Conservation (phyloP, 805 yeast genomes). For the Kodamaea leandrae region DNA sequence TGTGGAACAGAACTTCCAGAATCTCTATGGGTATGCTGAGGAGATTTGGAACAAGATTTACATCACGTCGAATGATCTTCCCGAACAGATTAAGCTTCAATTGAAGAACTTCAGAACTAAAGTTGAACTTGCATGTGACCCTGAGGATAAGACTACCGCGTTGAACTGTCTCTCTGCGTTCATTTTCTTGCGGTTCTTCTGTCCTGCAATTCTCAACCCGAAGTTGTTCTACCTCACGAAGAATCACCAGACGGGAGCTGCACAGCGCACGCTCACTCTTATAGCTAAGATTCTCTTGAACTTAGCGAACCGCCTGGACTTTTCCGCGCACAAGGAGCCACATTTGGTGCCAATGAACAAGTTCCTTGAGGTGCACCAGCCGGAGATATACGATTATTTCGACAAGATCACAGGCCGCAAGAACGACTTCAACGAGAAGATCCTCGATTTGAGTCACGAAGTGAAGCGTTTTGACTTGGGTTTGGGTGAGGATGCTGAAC, state of each 20-base stretch:
- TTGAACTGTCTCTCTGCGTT: constrained; percentile 80
- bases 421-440: constrained; percentile 60
- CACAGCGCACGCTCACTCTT: constrained; percentile 76
- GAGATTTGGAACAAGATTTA: constrained; percentile 67
- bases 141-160: constrained; percentile 51
- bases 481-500: constrained; percentile 46
- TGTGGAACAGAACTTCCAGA: constrained; percentile 46
- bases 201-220: constrained; percentile 92
- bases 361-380: constrained; percentile 57
- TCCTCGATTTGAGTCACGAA: constrained; percentile 53
- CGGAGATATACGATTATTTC: constrained; percentile 64
- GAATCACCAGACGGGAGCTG: constrained; percentile 65
- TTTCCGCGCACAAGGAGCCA: constrained; percentile 81
- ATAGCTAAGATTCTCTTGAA: constrained; percentile 78
- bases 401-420: constrained; percentile 69
- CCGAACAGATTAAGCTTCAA: constrained; percentile 61
- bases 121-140: constrained; percentile 61
- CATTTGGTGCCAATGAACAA: constrained; percentile 68
- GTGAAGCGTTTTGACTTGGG: constrained; percentile 57
- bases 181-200: constrained; percentile 66
- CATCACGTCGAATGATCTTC: constrained; percentile 70
- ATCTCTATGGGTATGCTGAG: constrained; percentile 50
- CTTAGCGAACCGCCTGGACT: constrained; percentile 70
- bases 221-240: constrained; percentile 72
- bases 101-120: constrained; percentile 60